Evolutionary conservation across 2,329 filamentous ascomycete genomes (phyloP).

Genomic region (Furcasterigmium sp.): DNA sequence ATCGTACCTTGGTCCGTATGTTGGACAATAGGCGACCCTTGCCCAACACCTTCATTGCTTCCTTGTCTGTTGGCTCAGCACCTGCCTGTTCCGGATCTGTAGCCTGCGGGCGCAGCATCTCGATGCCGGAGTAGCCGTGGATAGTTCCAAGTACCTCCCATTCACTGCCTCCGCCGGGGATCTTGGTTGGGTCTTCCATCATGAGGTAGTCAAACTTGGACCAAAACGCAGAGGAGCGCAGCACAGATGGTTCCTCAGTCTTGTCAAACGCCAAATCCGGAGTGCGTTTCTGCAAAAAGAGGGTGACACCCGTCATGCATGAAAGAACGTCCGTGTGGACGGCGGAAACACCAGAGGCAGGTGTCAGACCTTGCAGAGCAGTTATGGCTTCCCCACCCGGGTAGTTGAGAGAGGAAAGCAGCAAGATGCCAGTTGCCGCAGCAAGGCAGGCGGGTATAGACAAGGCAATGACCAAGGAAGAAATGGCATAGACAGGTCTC

Average conservation of each 20-base stretch:
- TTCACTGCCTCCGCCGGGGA: constrained; percentile 31
- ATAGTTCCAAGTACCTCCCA: constrained; percentile 56
- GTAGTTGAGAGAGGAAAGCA: constrained; percentile 85
- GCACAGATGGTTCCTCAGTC: constrained; percentile 45
- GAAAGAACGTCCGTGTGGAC: constrained; percentile 62
- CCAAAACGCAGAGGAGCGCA: constrained; percentile 53
- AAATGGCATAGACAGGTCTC: constrained; percentile 33
- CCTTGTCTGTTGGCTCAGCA: background rate
- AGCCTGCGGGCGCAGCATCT: constrained; percentile 47
- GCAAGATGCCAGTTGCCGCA: constrained; percentile 62
- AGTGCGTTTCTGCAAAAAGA: constrained; percentile 50
- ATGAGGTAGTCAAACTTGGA: constrained; percentile 58
- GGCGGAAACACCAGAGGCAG: constrained; percentile 24
- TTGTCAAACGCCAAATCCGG: constrained; percentile 50
- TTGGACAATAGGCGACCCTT: constrained; percentile 33
- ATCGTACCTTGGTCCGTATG: constrained; percentile 35
- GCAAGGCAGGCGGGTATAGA: constrained; percentile 58
- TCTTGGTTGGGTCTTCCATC: constrained; percentile 43
- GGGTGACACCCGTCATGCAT: constrained; percentile 65
- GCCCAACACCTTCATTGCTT: constrained; percentile 31
- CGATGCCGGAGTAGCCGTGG: constrained; percentile 53
- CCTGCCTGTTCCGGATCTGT: background rate
- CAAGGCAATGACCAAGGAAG: constrained; percentile 48
- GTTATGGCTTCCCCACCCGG: constrained; percentile 78
- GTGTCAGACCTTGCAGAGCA: constrained; percentile 36